phyloP scores from a whole-genome alignment of 805 yeast genomes.

The Grigorovia humatica region DNA sequence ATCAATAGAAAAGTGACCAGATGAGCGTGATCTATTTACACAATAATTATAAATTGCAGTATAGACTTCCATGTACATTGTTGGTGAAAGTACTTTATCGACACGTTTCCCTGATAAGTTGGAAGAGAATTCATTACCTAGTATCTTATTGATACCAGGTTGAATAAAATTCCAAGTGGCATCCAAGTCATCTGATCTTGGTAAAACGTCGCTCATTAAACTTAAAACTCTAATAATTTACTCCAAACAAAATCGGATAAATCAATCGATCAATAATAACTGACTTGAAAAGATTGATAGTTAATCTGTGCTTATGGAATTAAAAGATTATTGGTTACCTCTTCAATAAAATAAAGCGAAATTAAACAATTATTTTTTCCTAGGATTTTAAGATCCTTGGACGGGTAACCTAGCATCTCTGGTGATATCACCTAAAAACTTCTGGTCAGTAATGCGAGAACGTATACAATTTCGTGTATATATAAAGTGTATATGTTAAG shows the following conservation, averaged over 20 bases:
- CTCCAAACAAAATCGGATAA: neutral
- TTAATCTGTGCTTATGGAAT: neutral
- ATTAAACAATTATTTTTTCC: neutral
- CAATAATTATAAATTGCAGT: conserved; percentile 91
- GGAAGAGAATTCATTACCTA: conserved; percentile 43
- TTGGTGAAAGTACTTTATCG: conserved; percentile 52
- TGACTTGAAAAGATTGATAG: neutral
- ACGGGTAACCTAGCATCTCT: neutral
- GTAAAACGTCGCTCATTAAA: conserved; percentile 30
- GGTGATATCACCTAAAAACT: neutral
- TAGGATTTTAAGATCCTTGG: neutral
- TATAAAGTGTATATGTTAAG: neutral
- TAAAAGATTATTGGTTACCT: neutral
- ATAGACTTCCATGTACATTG: conserved; percentile 81
- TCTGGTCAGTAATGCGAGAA: neutral
- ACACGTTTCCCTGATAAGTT: conserved; percentile 29
- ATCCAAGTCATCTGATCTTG: conserved; percentile 49
- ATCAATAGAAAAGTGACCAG: conserved; percentile 33
- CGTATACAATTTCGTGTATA: neutral
- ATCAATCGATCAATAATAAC: neutral
- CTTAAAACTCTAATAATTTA: neutral
- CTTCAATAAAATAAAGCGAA: neutral
- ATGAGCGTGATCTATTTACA: conserved; percentile 57
- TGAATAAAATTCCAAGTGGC: conserved; percentile 73
- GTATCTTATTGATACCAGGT: conserved; percentile 60